phyloP scores from a whole-genome alignment of 2,329 filamentous ascomycete species.

The Fusarium napiforme region DNA sequence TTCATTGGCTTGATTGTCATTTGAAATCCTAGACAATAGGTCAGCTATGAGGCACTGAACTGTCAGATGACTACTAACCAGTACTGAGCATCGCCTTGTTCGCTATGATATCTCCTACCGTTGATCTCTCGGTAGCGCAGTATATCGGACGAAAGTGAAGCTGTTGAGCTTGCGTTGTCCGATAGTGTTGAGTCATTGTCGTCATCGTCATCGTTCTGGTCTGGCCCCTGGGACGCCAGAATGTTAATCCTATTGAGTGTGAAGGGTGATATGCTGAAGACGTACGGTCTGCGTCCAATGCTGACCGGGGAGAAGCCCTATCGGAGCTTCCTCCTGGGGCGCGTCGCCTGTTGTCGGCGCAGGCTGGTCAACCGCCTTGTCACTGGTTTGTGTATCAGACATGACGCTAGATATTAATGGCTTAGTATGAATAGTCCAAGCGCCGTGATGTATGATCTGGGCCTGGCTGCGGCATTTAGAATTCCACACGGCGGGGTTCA shows the following conservation, averaged over 20 bases:
- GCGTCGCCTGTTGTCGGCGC: accelerated
- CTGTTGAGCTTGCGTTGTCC: conserved; percentile 2
- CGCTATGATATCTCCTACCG: conserved; percentile 1
- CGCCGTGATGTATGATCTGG: accelerated
- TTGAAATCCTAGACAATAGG: neutral
- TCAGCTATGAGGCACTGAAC: no score
- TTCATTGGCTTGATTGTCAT: conserved; percentile 15
- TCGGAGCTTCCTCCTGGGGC: neutral
- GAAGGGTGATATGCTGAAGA: accelerated
- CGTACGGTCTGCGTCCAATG: conserved; percentile 3
- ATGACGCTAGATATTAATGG: neutral
- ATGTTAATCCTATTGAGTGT: neutral
- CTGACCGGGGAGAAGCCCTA: neutral
- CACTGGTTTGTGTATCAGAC: neutral
- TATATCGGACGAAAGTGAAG: neutral
- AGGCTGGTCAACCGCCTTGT: neutral
- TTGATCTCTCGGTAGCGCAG: conserved; percentile 10
- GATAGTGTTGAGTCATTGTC: neutral
- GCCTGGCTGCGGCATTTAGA: neutral
- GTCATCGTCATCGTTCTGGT: neutral
- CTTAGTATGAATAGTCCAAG: neutral
- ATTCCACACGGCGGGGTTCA: neutral
- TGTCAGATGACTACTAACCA: neutral
- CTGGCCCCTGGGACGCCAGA: neutral
- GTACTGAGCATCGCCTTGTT: conserved; percentile 7